Evolutionary conservation across 306 rosid species (phyloP), one percentile per base, ranked within the genome.

Genomic region (Malus sieversii): DNA sequence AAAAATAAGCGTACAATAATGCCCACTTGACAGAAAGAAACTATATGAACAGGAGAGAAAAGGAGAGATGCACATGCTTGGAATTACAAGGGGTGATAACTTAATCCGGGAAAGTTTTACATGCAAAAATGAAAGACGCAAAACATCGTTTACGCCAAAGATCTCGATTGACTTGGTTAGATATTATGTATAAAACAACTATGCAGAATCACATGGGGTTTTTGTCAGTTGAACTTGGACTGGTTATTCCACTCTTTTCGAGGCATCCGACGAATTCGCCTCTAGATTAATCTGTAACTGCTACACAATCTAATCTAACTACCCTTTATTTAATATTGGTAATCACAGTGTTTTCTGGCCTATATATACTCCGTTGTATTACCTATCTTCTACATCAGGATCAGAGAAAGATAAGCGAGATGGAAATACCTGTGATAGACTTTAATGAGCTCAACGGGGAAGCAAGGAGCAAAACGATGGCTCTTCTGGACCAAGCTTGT

Each of bases 371-470:
- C 82, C 77, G 23, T 52, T 68, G 1, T 63, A 19, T 73, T 20
- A 23, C 82, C 51, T 58, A 77, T 77, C 67, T 68, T 82, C 65
- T 46, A 52, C 87, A 86, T 55, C 67, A 57, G 38, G 23, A 66
- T 10, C 18, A 68, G 27, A 68, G 38, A 60, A n/a, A 82, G 62
- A 13, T 12, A 53, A 66, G 22, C 11, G 75, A 75, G 18, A 87
- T 82, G 97, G 81, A 86, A 71, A 69, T 93, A 45, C 98, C 98
- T 38, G 79, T 86, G 73, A 86, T 93, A 72, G 97, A 93, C 85
- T 93, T 93, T 67, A 71, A 79, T 76, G 78, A 88, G 80, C 85
- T 93, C 81, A 79, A 74, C 53, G 96, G 89, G 42, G 87, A 85
- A 76, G 81, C 77, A 67, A 89, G 86, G 80, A 81, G 81, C 75